Percentiles rank a stretch among this genome's conserved stretches.
These are phyloP conservation scores for Aspergillus sergii DNA, from an alignment of 2,329 filamentous ascomycete species.

Conservation along the genomic window DNA sequence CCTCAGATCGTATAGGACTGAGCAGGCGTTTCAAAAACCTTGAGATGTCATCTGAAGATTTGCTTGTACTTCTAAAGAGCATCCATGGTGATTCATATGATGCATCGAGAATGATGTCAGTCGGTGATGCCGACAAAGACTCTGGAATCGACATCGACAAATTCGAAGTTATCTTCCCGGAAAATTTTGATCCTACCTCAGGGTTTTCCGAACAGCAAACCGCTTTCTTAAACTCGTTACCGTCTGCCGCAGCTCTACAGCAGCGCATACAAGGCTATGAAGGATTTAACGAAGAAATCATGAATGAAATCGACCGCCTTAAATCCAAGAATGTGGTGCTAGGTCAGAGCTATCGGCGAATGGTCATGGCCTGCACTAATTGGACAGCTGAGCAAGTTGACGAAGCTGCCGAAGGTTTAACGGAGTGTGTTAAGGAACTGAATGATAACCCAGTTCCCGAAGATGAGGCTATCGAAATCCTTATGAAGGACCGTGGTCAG, in stretches of 20 bases:
- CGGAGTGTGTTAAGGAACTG: slow-evolving; percentile 75
- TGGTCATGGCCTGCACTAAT: slow-evolving; percentile 83
- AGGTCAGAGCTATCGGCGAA: slow-evolving; percentile 83
- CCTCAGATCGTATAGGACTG: slow-evolving; percentile 65
- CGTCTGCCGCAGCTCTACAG: slow-evolving; percentile 63
- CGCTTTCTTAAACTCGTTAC: slow-evolving; percentile 55
- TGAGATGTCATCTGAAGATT: slow-evolving; percentile 70
- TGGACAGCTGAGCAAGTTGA: slow-evolving; percentile 80
- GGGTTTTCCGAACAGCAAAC: slow-evolving; percentile 44
- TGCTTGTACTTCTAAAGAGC: slow-evolving; percentile 59
- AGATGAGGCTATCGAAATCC: slow-evolving; percentile 47
- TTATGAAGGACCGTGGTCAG: slow-evolving; percentile 49
- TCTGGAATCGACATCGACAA: slow-evolving; percentile 38
- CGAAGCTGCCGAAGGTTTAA: slow-evolving; percentile 73
- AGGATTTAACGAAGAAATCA: slow-evolving; percentile 67
- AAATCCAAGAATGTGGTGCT: slow-evolving; percentile 80
- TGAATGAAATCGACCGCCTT: slow-evolving; percentile 69
- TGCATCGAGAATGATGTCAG: slow-evolving; percentile 47
- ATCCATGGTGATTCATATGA: slow-evolving; percentile 49
- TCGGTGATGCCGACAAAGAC: slow-evolving; percentile 53
- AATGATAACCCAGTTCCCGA: slow-evolving; percentile 64
- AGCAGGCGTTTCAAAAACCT: slow-evolving; percentile 77
- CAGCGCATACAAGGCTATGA: slow-evolving; percentile 72
- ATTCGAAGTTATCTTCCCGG: slow-evolving; percentile 41
- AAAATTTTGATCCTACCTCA: slow-evolving; percentile 44